Conservation (phyloP, 106 monocot genomes). For the Vanilla planifolia region DNA sequence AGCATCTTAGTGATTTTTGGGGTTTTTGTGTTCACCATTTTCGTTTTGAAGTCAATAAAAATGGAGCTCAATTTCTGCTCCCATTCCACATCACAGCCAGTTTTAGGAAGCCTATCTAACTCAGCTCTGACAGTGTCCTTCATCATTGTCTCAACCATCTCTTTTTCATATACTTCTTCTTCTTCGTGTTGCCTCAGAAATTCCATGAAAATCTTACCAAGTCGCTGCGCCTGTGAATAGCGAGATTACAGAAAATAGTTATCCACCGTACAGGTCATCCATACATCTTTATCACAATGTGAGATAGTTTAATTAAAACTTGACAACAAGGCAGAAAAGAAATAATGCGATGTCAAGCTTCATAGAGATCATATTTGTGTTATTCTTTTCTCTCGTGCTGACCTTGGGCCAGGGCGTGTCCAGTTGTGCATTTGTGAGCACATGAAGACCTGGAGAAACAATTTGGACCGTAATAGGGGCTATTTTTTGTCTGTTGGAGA, state of each 20-base stretch:
- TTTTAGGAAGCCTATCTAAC: slow-evolving; percentile 50
- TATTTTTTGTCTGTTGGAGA: slow-evolving; percentile 51
- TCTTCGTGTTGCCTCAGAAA: slow-evolving; percentile 27
- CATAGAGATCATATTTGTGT: neutral
- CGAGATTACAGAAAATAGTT: neutral
- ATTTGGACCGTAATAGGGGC: slow-evolving; percentile 26
- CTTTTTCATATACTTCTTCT: slow-evolving; percentile 30
- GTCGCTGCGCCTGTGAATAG: slow-evolving; percentile 36
- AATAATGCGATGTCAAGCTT: neutral
- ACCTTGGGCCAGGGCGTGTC: slow-evolving; percentile 78
- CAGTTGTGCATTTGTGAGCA: slow-evolving; percentile 58
- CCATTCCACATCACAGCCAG: slow-evolving; percentile 61
- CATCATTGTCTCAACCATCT: slow-evolving; percentile 59
- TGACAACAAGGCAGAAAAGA: too few species aligned
- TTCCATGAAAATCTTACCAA: slow-evolving; percentile 34
- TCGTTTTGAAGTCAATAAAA: slow-evolving; percentile 59
- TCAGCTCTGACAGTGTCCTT: slow-evolving; percentile 46
- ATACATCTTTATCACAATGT: neutral
- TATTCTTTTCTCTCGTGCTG: neutral
- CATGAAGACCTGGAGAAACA: slow-evolving; percentile 66
- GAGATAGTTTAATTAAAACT: neutral
- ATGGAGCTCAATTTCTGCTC: slow-evolving; percentile 60
- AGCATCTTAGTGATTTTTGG: neutral
- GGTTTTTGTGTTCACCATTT: slow-evolving; percentile 26
- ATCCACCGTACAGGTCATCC: neutral